Conservation (phyloP, 441 rosid genomes). For the Euphorbia schlechtendalii region DNA sequence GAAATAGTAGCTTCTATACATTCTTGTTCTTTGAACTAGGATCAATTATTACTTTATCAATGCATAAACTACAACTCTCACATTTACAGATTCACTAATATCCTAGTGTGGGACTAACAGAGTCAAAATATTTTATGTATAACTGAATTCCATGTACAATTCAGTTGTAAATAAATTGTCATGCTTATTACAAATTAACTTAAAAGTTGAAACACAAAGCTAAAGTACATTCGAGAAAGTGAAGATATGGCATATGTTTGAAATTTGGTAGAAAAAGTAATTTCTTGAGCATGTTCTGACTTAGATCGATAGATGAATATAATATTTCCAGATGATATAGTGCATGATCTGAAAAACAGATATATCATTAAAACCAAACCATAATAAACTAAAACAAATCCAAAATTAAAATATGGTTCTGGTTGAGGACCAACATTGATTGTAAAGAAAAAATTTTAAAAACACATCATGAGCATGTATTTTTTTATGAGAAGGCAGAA, state of each 20-base stretch:
- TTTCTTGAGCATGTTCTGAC: background rate
- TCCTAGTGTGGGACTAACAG: background rate
- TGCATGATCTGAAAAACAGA: background rate
- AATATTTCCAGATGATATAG: background rate
- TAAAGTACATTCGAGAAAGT: background rate
- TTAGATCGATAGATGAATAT: background rate
- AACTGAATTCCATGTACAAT: background rate
- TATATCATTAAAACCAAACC: background rate
- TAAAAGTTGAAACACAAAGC: background rate
- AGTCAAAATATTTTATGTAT: background rate
- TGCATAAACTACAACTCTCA: background rate
- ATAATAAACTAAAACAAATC: background rate
- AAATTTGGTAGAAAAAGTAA: background rate
- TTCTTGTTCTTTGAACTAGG: slow-evolving; percentile 1
- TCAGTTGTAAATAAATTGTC: background rate
- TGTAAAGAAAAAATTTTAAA: background rate
- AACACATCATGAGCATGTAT: background rate
- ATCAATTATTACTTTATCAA: background rate
- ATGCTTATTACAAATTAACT: background rate
- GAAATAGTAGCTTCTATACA: background rate
- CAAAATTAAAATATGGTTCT: background rate
- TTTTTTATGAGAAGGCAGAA: background rate
- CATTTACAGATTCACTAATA: background rate
- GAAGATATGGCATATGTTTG: background rate
- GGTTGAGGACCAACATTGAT: background rate